Conservation (phyloP, 2,329 filamentous ascomycete genomes). For the Thelonectria discophora region DNA sequence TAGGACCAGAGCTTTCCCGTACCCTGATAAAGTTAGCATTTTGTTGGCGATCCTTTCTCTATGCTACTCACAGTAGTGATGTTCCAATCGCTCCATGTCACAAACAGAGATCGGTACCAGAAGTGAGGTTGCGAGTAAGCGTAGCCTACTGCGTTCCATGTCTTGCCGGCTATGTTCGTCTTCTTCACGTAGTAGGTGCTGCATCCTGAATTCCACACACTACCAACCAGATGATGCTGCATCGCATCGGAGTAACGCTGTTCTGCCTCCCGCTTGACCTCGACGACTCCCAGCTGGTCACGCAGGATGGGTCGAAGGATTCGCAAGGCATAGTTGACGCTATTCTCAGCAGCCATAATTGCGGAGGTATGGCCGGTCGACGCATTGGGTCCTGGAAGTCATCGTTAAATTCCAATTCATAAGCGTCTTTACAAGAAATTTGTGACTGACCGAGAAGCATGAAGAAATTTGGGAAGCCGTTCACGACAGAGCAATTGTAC, state of each 20-base stretch:
- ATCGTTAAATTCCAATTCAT: not conserved
- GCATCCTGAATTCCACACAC: conserved; percentile 49
- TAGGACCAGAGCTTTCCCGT: not conserved
- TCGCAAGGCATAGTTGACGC: conserved; percentile 66
- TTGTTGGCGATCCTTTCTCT: not conserved
- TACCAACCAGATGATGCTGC: conserved; percentile 46
- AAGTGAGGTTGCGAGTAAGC: conserved; percentile 24
- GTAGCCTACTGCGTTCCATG: conserved; percentile 25
- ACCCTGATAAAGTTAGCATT: not conserved
- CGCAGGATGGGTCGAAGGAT: conserved; percentile 61
- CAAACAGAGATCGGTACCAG: conserved; percentile 25
- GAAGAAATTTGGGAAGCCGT: conserved; percentile 73
- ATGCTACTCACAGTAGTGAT: conserved; percentile 6
- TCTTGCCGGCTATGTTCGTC: not conserved
- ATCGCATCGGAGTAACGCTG: conserved; percentile 43
- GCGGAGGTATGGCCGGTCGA: conserved; percentile 69
- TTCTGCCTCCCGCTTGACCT: conserved; percentile 49
- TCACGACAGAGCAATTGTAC: conserved; percentile 66
- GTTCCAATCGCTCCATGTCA: conserved; percentile 19
- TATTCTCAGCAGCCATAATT: conserved; percentile 68
- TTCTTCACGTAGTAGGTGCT: conserved; percentile 44
- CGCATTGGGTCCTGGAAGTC: conserved; percentile 63
- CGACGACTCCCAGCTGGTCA: conserved; percentile 42
- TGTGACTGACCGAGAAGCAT: conserved; percentile 59
- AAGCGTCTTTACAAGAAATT: not conserved